phyloP scores from a whole-genome alignment of 2,329 filamentous ascomycete species.

The Akanthomyces dipterigenus region DNA sequence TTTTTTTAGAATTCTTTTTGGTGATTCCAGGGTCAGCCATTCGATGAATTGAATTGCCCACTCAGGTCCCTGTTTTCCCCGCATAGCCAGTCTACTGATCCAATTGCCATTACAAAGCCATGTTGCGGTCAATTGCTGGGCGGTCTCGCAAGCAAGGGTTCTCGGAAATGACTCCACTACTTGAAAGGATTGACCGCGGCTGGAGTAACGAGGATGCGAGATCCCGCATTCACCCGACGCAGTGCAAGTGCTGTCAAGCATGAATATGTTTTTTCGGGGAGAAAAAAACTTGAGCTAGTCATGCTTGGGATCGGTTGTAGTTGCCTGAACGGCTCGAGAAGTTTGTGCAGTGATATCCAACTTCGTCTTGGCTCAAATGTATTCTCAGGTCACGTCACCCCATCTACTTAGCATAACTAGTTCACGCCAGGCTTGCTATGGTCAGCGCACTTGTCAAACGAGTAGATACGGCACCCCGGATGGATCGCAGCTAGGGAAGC shows the following conservation, averaged over 20 bases:
- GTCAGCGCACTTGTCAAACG: no score
- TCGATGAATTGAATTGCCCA: neutral
- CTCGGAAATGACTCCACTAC: neutral
- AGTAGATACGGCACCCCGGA: no score
- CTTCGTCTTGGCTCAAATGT: neutral
- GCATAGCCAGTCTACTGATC: neutral
- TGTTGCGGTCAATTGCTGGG: neutral
- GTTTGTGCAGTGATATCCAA: no score
- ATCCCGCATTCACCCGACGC: neutral
- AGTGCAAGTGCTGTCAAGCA: neutral
- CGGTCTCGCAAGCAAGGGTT: neutral
- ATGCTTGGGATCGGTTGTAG: neutral
- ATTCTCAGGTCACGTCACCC: no score
- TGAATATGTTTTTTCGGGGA: neutral
- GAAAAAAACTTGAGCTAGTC: neutral
- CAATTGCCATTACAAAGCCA: neutral
- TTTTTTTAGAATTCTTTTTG: neutral
- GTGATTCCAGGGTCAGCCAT: neutral
- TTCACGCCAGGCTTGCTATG: no score
- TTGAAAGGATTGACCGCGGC: neutral
- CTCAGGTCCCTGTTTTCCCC: neutral
- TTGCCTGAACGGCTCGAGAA: neutral
- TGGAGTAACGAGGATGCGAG: neutral
- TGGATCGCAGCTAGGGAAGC: no score
- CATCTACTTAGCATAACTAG: no score